Percentiles rank a stretch among this genome's conserved stretches.
Conservation (phyloP, 2,329 filamentous ascomycete species). For the Calonectria hawksworthii region DNA sequence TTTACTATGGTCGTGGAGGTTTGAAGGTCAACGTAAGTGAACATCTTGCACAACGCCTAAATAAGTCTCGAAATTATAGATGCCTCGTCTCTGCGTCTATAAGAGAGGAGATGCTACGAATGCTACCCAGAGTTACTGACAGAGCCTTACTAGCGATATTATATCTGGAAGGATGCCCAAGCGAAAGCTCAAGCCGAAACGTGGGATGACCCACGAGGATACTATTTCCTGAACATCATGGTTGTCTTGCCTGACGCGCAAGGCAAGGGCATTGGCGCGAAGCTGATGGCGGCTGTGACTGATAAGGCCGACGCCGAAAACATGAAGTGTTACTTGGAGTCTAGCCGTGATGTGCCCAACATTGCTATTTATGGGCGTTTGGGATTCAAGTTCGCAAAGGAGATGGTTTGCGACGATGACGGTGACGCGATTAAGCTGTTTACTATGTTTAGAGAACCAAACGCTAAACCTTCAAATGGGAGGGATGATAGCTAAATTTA, state of each 20-base stretch:
- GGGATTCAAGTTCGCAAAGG: constrained; percentile 75
- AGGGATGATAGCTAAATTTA: not conserved
- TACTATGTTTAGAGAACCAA: constrained; percentile 61
- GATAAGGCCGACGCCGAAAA: constrained; percentile 74
- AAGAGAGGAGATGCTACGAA: not conserved
- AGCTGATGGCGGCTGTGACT: constrained; percentile 74
- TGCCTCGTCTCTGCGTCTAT: not conserved
- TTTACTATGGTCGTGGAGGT: constrained; percentile 77
- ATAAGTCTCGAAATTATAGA: not conserved
- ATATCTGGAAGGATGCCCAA: constrained; percentile 80
- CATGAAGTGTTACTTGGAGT: constrained; percentile 78
- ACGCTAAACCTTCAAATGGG: constrained; percentile 37
- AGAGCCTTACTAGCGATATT: too few relatives aligned
- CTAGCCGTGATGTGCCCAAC: constrained; percentile 76
- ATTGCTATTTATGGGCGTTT: constrained; percentile 78
- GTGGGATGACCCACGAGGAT: constrained; percentile 76
- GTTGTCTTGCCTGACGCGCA: constrained; percentile 76
- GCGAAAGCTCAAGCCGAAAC: constrained; percentile 71
- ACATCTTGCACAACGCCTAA: too few relatives aligned
- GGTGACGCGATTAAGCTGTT: constrained; percentile 68
- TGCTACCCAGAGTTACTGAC: too few relatives aligned
- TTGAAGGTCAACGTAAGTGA: constrained; percentile 68
- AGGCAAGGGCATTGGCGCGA: constrained; percentile 75
- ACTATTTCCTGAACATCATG: constrained; percentile 84
- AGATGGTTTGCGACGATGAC: constrained; percentile 77